A percentile compares a stretch with the other conserved stretches of the same genome.
These are phyloP conservation scores for Penicillium sp. DNA, from an alignment of 2,329 filamentous ascomycete genomes.

Conservation along the genomic window DNA sequence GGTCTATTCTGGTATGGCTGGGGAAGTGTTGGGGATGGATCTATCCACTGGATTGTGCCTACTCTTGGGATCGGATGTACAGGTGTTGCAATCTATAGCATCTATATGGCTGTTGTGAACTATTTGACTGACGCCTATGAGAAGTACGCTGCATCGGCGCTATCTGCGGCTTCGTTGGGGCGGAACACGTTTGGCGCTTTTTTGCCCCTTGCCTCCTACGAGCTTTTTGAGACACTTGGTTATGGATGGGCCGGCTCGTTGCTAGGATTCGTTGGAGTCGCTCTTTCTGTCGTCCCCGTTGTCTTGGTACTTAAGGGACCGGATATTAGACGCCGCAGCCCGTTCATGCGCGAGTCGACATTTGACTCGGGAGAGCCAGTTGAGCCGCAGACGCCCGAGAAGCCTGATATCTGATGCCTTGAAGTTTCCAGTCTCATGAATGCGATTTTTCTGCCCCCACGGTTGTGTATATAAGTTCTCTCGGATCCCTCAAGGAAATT, in stretches of 20 bases:
- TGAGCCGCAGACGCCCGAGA: not conserved
- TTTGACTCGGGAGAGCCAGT: conserved; percentile 8
- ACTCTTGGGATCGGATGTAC: conserved; percentile 34
- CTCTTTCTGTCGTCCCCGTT: conserved; percentile 41
- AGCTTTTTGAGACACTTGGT: conserved; percentile 41
- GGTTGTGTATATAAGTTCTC: not conserved
- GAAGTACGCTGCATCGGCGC: conserved; percentile 48
- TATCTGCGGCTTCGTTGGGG: conserved; percentile 48
- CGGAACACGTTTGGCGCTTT: conserved; percentile 49
- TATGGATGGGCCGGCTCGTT: conserved; percentile 47
- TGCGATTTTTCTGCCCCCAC: no score
- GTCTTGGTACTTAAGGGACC: conserved; percentile 44
- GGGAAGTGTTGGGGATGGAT: conserved; percentile 23
- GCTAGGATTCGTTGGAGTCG: conserved; percentile 45
- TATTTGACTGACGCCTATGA: conserved; percentile 51
- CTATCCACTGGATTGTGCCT: conserved; percentile 37
- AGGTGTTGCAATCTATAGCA: conserved; percentile 45
- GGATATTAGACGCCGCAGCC: conserved; percentile 34
- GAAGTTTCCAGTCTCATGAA: not conserved
- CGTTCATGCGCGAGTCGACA: conserved; percentile 32
- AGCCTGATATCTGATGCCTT: not conserved
- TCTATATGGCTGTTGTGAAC: conserved; percentile 51
- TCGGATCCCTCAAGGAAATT: not conserved
- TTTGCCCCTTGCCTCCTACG: conserved; percentile 45
- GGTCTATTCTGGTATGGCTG: conserved; percentile 41